Percentiles rank a stretch among this genome's conserved stretches.
Conservation (phyloP, 371 early-diverging fungal genomes). For the Actinomucor elegans region DNA sequence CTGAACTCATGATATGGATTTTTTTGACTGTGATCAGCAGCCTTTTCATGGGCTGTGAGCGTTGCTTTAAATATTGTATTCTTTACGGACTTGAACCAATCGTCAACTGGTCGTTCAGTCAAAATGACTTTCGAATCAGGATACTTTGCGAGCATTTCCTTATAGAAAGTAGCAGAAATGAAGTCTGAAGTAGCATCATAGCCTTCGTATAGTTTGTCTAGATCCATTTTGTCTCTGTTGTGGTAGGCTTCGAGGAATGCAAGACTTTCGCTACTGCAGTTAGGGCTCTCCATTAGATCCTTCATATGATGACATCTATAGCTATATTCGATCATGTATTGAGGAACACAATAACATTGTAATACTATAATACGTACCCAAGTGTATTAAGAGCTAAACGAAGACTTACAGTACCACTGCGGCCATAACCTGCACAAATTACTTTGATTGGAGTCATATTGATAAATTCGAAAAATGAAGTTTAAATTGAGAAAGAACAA, state of each 20-base stretch:
- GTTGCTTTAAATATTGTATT: not conserved
- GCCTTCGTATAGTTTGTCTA: constrained; percentile 21
- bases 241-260: constrained; percentile 5
- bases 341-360: not conserved
- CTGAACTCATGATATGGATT: not conserved
- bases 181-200: constrained; percentile 32
- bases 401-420: constrained; percentile 17
- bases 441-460: not conserved
- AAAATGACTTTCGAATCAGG: constrained; percentile 36
- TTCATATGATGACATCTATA: not conserved
- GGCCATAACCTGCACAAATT: constrained; percentile 20
- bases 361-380: constrained; percentile 6
- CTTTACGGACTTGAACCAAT: constrained; percentile 27
- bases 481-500: no score
- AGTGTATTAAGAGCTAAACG: constrained; percentile 10
- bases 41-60: not conserved
- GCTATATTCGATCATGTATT: not conserved
- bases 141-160: constrained; percentile 23
- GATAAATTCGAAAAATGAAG: no score
- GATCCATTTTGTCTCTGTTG: constrained; percentile 15
- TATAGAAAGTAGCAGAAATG: constrained; percentile 24
- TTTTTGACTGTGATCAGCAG: not conserved
- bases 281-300: not conserved
- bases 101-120: constrained; percentile 24
- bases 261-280: not conserved